A percentile compares a stretch with the other conserved stretches of the same genome.
phyloP scores from a whole-genome alignment of 1,284 basidiomycete species.

The Tilletia caries region DNA sequence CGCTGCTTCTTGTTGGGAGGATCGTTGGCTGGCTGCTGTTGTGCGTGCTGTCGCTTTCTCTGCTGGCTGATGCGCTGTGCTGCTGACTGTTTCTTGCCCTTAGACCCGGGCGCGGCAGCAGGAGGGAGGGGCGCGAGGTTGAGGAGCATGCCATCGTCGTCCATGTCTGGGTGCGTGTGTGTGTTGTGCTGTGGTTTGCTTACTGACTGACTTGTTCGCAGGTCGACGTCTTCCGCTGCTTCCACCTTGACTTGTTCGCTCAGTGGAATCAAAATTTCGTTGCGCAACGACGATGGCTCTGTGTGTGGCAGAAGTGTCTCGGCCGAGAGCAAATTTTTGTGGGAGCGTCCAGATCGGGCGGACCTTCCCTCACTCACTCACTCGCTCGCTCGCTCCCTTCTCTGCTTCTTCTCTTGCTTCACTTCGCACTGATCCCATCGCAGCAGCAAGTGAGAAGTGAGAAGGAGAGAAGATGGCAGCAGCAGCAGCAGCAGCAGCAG shows the following conservation, averaged over 20 bases:
- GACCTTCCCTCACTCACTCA: not conserved
- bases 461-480: no score
- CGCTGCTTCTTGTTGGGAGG: not conserved
- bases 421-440: no score
- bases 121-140: conserved; percentile 39
- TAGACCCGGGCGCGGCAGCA: not conserved
- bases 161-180: conserved; percentile 27
- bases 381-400: not conserved
- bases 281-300: no score
- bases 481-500: not conserved
- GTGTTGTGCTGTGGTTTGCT: not conserved
- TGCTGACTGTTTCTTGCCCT: conserved; percentile 7
- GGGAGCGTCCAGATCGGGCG: not conserved
- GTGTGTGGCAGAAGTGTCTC: no score
- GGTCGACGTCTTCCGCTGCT: no score
- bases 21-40: not conserved
- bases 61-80: conserved; percentile 7
- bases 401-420: not conserved
- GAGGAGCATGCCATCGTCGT: conserved; percentile 48
- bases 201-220: no score
- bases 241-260: no score
- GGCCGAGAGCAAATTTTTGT: conserved; percentile 3
- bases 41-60: not conserved
- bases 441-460: no score
- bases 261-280: no score